Conservation (phyloP, 2,329 filamentous ascomycete genomes). For the Cadophora malorum region DNA sequence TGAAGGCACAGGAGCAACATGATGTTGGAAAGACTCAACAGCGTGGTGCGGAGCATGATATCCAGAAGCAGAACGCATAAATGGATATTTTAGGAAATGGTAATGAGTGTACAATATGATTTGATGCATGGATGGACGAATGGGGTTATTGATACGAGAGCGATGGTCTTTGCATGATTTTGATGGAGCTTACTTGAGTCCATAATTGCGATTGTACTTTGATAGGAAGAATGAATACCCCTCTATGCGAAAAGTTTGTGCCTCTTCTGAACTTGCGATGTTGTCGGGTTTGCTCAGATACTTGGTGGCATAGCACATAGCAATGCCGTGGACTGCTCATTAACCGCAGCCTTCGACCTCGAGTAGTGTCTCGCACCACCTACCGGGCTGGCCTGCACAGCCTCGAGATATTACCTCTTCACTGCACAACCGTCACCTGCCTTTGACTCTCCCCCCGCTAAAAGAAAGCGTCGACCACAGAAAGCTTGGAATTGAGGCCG, state of each 20-base stretch:
- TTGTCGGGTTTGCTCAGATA: not conserved
- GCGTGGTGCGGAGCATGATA: constrained; percentile 81
- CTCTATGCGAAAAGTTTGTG: not conserved
- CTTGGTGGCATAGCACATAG: not conserved
- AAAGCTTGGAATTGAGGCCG: too few relatives aligned
- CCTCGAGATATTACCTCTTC: too few relatives aligned
- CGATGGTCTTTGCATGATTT: constrained; percentile 15
- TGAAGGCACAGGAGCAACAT: constrained; percentile 70
- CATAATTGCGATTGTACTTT: constrained; percentile 6
- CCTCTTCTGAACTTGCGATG: not conserved
- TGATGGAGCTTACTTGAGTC: constrained; percentile 20
- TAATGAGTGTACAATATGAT: constrained; percentile 26
- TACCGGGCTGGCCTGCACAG: too few relatives aligned
- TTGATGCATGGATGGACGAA: constrained; percentile 19
- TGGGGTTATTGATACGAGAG: not conserved
- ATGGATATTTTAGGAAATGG: not conserved
- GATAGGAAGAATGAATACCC: constrained; percentile 23
- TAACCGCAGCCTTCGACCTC: not conserved
- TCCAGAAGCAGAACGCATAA: constrained; percentile 64
- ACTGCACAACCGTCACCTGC: too few relatives aligned
- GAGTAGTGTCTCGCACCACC: too few relatives aligned
- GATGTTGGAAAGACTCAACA: constrained; percentile 85
- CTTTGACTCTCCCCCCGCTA: too few relatives aligned
- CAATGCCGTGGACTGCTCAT: not conserved
- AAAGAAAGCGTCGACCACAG: too few relatives aligned